Evolutionary conservation across 805 yeast species (phyloP).

Genomic region (Candida boidinii): DNA sequence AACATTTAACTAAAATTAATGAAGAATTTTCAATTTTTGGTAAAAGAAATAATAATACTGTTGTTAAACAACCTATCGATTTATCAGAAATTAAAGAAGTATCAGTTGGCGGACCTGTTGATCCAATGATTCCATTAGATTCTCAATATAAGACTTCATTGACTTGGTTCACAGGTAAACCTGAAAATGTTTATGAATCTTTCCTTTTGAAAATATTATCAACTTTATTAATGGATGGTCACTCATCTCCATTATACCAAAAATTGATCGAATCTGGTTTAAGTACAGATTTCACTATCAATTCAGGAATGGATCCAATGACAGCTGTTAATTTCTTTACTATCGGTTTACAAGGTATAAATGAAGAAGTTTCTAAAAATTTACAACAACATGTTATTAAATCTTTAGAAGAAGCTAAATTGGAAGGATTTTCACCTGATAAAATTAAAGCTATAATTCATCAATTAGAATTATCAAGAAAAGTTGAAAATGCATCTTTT

Average conservation of each 20-base stretch:
- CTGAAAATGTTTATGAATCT: slow-evolving; percentile 59
- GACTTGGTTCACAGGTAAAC: slow-evolving; percentile 82
- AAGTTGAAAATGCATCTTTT: slow-evolving; percentile 83
- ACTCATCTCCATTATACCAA: slow-evolving; percentile 83
- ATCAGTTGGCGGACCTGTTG: slow-evolving; percentile 64
- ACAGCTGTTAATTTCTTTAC: slow-evolving; percentile 74
- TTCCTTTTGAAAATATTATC: slow-evolving; percentile 67
- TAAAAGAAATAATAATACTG: slow-evolving; percentile 25
- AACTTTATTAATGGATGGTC: slow-evolving; percentile 77
- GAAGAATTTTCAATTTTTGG: slow-evolving; percentile 46
- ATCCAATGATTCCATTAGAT: slow-evolving; percentile 59
- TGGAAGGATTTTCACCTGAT: slow-evolving; percentile 38
- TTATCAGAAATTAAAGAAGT: slow-evolving; percentile 27
- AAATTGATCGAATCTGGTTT: slow-evolving; percentile 76
- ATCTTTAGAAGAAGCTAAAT: slow-evolving; percentile 36
- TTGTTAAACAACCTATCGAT: slow-evolving; percentile 39
- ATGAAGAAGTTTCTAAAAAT: slow-evolving; percentile 32
- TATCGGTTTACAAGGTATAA: slow-evolving; percentile 75
- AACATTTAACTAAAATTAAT: slow-evolving; percentile 51
- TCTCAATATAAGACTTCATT: slow-evolving; percentile 73
- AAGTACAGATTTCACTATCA: slow-evolving; percentile 81
- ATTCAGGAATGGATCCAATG: slow-evolving; percentile 79
- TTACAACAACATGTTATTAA: slow-evolving; percentile 40
- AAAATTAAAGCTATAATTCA: slow-evolving; percentile 83
- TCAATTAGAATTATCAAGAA: slow-evolving; percentile 76